Evolutionary conservation across 1,284 basidiomycete genomes (phyloP).

Genomic region (Sporisorium sorghi): DNA sequence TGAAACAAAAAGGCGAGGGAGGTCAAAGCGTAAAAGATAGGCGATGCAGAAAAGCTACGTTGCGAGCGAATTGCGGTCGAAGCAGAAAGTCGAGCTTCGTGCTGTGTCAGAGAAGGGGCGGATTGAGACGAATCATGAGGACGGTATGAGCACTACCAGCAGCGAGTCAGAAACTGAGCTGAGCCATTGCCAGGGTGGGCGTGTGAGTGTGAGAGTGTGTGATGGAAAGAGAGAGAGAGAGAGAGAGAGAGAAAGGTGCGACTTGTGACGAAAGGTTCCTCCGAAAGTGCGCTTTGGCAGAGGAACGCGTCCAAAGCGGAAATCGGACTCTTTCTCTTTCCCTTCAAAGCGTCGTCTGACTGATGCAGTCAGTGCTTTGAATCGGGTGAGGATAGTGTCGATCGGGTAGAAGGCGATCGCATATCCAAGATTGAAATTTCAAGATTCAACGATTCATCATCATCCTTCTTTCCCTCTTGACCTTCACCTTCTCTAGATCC

Average conservation of each 20-base stretch:
- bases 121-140: neutral
- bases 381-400: neutral
- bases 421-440: slow-evolving; percentile 2
- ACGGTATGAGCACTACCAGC: slow-evolving; percentile 1
- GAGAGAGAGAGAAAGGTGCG: neutral
- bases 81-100: neutral
- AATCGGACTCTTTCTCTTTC: slow-evolving; percentile 7
- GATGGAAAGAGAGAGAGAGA: neutral
- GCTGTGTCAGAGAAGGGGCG: neutral
- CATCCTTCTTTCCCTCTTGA: slow-evolving; percentile 5
- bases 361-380: neutral
- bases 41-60: slow-evolving; percentile 22
- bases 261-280: neutral
- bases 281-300: neutral
- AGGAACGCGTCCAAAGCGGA: slow-evolving; percentile 16
- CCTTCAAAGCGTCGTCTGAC: slow-evolving; percentile 1
- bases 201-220: neutral
- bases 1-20: neutral
- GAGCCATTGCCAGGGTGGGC: too few relatives aligned
- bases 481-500: neutral
- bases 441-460: neutral
- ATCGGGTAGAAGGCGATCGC: neutral
- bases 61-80: neutral
- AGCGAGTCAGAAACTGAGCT: neutral
- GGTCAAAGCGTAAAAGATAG: slow-evolving; percentile 7